Evolutionary conservation across 1,139 yeast species (phyloP), one percentile per base, ranked within the genome.

Genomic region (Sugiyamaella neomexicana): DNA sequence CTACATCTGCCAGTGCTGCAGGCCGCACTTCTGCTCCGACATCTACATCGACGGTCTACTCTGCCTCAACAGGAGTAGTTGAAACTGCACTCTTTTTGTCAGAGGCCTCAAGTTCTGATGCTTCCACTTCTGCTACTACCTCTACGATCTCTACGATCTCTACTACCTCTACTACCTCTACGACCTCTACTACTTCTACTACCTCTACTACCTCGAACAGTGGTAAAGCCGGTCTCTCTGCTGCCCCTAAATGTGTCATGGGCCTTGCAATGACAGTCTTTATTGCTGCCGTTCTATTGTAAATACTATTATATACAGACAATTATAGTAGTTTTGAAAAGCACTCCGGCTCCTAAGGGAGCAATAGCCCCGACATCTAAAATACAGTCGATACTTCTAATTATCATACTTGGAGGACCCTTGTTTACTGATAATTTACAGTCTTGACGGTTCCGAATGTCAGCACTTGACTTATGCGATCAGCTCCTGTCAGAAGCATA

Each of bases 361-460:
- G n/a, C n/a, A n/a, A n/a, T n/a, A n/a, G n/a, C n/a, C n/a, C n/a
- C n/a, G n/a, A n/a, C n/a, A n/a, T n/a, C 25, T 20, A 20, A 20
- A 3, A 3, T 20, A 20, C 25, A 20, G 25, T 20, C n/a, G n/a
- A n/a, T n/a, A n/a, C n/a, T n/a, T 20, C 3, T 20, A 3, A 5
- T 20, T 20, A 20, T 20, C 25, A 20, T 20, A 3, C 25, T 20
- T 20, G 25, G 25, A 20, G 5, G 25, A 5, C 25, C 25, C 25
- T 20, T 3, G 5, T 20, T 20, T 55, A 66, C 56, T 66, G 69
- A 46, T 66, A 60, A 48, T 64, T 64, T 1, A 89, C 96, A 68
- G 87, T 93, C 52, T 81, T 80, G 9, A 93, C 69, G 46, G 82
- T 83, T 0, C 99, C 99, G 72, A 93, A 93, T 0, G 89, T 75